Evolutionary conservation across 2,329 filamentous ascomycete species (phyloP), one percentile per base, ranked within the genome.

Genomic region (Epichloe hybrida): DNA sequence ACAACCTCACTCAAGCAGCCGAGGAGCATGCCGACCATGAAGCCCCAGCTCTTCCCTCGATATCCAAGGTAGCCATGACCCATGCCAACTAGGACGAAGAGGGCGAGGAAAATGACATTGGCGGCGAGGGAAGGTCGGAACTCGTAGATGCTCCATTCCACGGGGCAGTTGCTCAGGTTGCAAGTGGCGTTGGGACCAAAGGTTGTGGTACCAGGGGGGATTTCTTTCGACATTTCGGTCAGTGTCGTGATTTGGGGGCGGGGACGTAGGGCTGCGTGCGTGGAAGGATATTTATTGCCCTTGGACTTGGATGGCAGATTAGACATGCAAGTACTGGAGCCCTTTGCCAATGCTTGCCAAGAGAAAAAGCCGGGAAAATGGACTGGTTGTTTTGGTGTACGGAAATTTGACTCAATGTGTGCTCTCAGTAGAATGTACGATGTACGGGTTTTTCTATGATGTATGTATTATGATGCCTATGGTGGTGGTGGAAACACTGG

Each of bases 1-100:
- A 83, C 59, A 11, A 83, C 71, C 57, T 83, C 81, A 46, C 71
- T 68, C 5, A 74, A 40, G 55, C 74, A 79, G 44, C 82, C 82
- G 17, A 72, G 58, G 6, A 78, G 57, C 71, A 85, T 78, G 53
- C 70, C 72, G 11, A 57, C 55, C 64, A 71, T 71, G 61, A 74
- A 78, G 52, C 67, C 70, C 67, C 71, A 74, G 23, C 63, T 67
- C 56, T 63, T 71, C 71, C 71, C 75, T 39, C 69, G 61, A 40
- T 70, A 43, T 42, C 75, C 75, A n/a, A 74, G 64, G 43, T 62
- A 64, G 38, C 64, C 44, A 52, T 79, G 75, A n/a, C 68, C 52
- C 17, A 66, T 23, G 17, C 62, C 63, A 20, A 71, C 44, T 39
- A 74, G 35, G 45, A 57, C 61, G 58, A 80, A 83, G 38, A 82